Evolutionary conservation across 768 basidiomycete species (phyloP).

Genomic region (Auricularia sp.): DNA sequence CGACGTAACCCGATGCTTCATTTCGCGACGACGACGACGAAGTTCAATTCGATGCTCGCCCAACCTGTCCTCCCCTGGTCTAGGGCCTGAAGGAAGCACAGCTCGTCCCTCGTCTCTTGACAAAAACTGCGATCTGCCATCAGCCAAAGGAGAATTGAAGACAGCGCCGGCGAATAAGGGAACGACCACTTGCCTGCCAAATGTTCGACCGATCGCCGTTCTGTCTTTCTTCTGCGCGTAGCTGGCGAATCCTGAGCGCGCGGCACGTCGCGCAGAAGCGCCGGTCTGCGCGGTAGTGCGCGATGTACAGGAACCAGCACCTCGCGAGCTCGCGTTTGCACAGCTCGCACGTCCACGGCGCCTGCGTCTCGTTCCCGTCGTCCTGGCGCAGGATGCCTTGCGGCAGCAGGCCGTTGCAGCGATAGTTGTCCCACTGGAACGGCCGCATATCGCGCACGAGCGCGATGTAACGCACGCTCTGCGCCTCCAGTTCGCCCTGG

Average conservation of each 20-base stretch:
- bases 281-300: neutral
- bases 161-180: neutral
- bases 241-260: neutral
- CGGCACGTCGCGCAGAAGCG: neutral
- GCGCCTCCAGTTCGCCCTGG: slow-evolving; percentile 5
- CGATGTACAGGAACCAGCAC: neutral
- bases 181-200: neutral
- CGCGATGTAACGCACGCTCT: slow-evolving; percentile 14
- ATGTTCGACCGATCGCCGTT: neutral
- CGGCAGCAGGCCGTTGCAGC: neutral
- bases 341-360: neutral
- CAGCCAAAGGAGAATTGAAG: neutral
- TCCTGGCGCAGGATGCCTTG: neutral
- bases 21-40: neutral
- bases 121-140: neutral
- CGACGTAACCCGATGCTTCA: too few species aligned
- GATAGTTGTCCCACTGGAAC: neutral
- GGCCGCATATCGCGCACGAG: slow-evolving; percentile 6
- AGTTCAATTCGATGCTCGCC: neutral
- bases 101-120: neutral
- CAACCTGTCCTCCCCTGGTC: neutral
- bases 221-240: neutral
- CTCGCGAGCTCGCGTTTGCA: neutral
- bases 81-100: neutral
- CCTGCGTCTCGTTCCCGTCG: neutral